Base-by-base conservation (phyloP, 129 eudicot genomes). In the Flaveria ramosissima region DNA sequence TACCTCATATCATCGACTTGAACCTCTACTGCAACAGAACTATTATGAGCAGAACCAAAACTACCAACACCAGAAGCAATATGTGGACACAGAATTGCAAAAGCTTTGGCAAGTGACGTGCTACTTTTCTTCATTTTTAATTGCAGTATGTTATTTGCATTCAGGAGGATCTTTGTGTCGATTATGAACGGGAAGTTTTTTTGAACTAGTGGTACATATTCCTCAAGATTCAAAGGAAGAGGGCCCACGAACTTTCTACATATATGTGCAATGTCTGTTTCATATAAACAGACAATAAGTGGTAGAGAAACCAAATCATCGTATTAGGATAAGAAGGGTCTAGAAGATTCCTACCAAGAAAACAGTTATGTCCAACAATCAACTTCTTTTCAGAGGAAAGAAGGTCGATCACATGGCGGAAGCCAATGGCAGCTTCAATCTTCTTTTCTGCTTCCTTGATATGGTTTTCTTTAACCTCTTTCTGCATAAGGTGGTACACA, bases 1-100 rank as follows among this genome's bases (percentile, higher is more conserved):
- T 86, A 94, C 99, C 96, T 88, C 90, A 88, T 88, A 78, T 91
- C 90, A 85, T 88, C 99, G 70, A 94, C 99, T 83, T 91, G 92
- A 81, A 94, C 99, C 84, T 89, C 96, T 75, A 94, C 97, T 69
- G 88, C 84, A 41, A 91, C 82, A 75, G 83, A 75, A 36, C 63
- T 84, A 55, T 56, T 75, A 70, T 73, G 32, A 68, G 73, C 77
- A 83, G 79, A 78, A 64, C 73, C 85, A 74, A 77, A 24, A 67
- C 68, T 67, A 70, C 78, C 71, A 50, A 77, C 78, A 78, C 78
- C 80, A 42, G 86, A 81, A 53, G 91, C 85, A 77, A 89, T 83
- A 52, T 87, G 93, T 19, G 96, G 97, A 70, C 97, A 94, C 51
- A 91, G 71, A 27, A 83, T 79, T 59, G 86, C 76, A 84, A 91